phyloP scores from a whole-genome alignment of 768 basidiomycete genomes.

The Leccinum sublutescens region DNA sequence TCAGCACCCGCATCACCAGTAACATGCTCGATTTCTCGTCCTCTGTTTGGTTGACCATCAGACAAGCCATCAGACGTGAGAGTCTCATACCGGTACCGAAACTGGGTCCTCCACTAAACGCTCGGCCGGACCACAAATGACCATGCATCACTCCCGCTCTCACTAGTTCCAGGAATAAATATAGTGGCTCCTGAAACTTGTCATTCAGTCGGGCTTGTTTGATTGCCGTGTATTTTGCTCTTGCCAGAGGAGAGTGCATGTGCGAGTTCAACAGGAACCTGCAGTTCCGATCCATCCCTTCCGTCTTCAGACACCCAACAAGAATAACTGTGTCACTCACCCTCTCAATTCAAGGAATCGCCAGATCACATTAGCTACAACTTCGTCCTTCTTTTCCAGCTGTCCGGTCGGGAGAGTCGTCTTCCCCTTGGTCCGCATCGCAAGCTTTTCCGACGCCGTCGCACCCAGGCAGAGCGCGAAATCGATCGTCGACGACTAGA shows the following conservation, averaged over 20 bases:
- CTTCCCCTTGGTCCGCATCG: slow-evolving; percentile 77
- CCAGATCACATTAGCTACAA: slow-evolving; percentile 98
- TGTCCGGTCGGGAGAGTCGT: slow-evolving; percentile 39
- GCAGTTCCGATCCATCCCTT: slow-evolving; percentile 14
- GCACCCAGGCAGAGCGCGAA: slow-evolving; percentile 93
- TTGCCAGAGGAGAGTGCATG: slow-evolving; percentile 83
- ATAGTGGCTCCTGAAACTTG: slow-evolving; percentile 97
- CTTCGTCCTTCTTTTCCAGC: slow-evolving; percentile 96
- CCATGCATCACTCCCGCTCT: slow-evolving; percentile 97
- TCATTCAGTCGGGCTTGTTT: slow-evolving; percentile 83
- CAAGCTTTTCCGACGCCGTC: slow-evolving; percentile 76
- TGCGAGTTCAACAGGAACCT: slow-evolving; percentile 91
- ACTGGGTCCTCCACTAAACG: slow-evolving; percentile 92
- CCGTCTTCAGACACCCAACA: slow-evolving; percentile 4
- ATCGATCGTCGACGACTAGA: slow-evolving; percentile 94
- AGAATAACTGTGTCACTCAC: slow-evolving; percentile 39
- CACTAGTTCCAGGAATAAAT: slow-evolving; percentile 91
- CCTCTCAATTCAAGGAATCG: slow-evolving; percentile 94
- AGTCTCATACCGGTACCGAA: slow-evolving; percentile 77
- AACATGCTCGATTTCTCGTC: slow-evolving; percentile 94
- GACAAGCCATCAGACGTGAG: slow-evolving; percentile 28
- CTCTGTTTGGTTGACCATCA: slow-evolving; percentile 48
- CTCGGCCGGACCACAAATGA: slow-evolving; percentile 81
- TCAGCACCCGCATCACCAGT: slow-evolving; percentile 93
- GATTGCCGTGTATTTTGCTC: slow-evolving; percentile 86